Percentiles rank a stretch among this genome's conserved stretches.
These are phyloP conservation scores for Thermomyces lanuginosus DNA, from an alignment of 2,329 filamentous ascomycete genomes.

Conservation along the genomic window DNA sequence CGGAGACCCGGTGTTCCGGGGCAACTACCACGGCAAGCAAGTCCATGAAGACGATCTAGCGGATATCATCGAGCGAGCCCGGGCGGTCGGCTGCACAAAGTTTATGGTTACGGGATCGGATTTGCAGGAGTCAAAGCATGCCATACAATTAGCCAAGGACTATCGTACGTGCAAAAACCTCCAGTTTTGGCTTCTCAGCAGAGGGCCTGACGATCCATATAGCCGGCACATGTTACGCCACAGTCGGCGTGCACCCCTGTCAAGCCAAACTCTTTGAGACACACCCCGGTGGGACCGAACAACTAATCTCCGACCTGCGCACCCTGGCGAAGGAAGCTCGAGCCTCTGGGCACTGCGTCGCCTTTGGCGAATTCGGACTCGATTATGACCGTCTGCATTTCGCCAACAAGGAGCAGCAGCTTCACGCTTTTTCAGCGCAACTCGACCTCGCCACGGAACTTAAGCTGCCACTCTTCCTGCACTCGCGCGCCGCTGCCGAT, in stretches of 20 bases:
- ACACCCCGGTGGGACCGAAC: conserved; percentile 29
- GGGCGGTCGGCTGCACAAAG: conserved; percentile 65
- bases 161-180: conserved; percentile 43
- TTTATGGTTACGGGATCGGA: conserved; percentile 90
- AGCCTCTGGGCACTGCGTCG: conserved; percentile 45
- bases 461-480: conserved; percentile 76
- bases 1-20: conserved; percentile 77
- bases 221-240: conserved; percentile 75
- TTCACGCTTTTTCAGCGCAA: conserved; percentile 72
- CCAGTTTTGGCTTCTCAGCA: not conserved
- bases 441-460: conserved; percentile 60
- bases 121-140: conserved; percentile 58
- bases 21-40: conserved; percentile 65
- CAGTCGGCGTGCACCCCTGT: conserved; percentile 88
- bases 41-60: conserved; percentile 30
- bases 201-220: conserved; percentile 1
- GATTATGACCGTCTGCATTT: conserved; percentile 88
- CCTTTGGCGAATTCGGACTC: conserved; percentile 88
- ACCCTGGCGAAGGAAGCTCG: conserved; percentile 46
- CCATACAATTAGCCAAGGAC: conserved; percentile 54
- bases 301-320: conserved; percentile 42
- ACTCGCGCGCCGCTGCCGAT: conserved; percentile 69
- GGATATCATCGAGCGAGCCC: conserved; percentile 62
- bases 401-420: conserved; percentile 60
- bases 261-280: conserved; percentile 62